Percentiles rank a stretch among this genome's conserved stretches.
Evolutionary conservation across 352 stramenopile genomes (phyloP).

Genomic region (Thraustochytrium sp.): DNA sequence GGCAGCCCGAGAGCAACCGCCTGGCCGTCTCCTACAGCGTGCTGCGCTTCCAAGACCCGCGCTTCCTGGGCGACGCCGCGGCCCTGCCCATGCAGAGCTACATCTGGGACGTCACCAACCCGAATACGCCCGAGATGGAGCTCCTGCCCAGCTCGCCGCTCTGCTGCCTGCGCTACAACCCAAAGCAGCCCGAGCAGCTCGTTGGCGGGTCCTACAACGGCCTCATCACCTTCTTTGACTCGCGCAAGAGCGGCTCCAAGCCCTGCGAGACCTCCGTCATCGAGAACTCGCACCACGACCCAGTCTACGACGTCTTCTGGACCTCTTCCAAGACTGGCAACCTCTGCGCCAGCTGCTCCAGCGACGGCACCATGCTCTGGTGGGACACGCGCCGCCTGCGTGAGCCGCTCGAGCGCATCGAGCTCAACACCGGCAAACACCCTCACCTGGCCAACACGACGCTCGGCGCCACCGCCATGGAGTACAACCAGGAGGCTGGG

Average conservation of each 20-base stretch:
- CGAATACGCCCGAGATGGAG: constrained; percentile 88
- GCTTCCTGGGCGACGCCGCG: constrained; percentile 63
- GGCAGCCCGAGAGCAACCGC: constrained; percentile 87
- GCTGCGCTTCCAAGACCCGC: constrained; percentile 88
- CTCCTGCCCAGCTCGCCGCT: constrained; percentile 79
- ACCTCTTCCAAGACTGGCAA: constrained; percentile 91
- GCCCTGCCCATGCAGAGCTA: constrained; percentile 63
- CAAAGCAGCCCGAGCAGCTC: constrained; percentile 89
- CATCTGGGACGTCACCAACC: constrained; percentile 95
- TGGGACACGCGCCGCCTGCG: constrained; percentile 78
- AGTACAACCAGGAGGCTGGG: constrained; percentile 92
- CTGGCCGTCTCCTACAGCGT: constrained; percentile 94
- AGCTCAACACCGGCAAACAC: constrained; percentile 41
- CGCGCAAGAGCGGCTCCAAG: constrained; percentile 78
- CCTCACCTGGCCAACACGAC: constrained; percentile 57
- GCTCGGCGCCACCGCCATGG: constrained; percentile 85
- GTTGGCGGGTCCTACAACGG: constrained; percentile 93
- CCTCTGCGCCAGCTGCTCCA: constrained; percentile 90
- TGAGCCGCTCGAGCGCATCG: constrained; percentile 66
- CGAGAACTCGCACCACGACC: constrained; percentile 93
- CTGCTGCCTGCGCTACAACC: constrained; percentile 88
- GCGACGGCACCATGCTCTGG: constrained; percentile 84
- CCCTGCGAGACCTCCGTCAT: constrained; percentile 85
- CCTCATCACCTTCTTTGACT: constrained; percentile 91
- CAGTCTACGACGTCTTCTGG: constrained; percentile 92